Percentiles rank a stretch among this genome's conserved stretches.
phyloP scores from a whole-genome alignment of 495 filamentous ascomycete genomes.

The Aspergillus haitiensis region DNA sequence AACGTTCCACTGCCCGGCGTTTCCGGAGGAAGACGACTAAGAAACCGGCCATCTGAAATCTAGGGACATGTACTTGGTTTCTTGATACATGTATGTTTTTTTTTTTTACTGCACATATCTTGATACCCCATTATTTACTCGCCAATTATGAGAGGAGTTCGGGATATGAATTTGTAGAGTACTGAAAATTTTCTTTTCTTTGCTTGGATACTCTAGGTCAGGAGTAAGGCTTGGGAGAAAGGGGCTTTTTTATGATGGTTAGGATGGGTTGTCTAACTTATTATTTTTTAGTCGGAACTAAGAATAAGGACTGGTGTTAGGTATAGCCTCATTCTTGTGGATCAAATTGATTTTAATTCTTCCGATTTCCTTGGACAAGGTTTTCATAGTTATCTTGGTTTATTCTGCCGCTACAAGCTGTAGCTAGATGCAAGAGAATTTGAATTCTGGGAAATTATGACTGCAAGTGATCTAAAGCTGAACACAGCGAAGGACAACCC shows the following conservation, averaged over 20 bases:
- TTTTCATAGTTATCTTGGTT: neutral
- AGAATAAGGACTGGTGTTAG: neutral
- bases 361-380: neutral
- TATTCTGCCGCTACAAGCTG: too few relatives aligned
- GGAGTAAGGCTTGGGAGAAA: neutral
- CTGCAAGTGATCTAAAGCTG: too few relatives aligned
- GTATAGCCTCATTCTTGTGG: neutral
- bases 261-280: too few relatives aligned
- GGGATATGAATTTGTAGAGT: slow-evolving; percentile 3
- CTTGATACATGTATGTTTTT: slow-evolving; percentile 10
- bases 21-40: slow-evolving; percentile 29
- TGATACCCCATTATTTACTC: slow-evolving; percentile 18
- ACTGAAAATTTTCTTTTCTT: neutral
- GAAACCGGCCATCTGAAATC: slow-evolving; percentile 28
- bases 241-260: too few relatives aligned
- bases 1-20: slow-evolving; percentile 53
- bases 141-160: slow-evolving; percentile 9
- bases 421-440: too few relatives aligned
- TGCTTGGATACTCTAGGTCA: neutral
- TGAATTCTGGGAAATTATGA: too few relatives aligned
- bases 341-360: neutral
- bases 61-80: slow-evolving; percentile 9
- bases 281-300: too few relatives aligned
- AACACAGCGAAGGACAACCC: too few relatives aligned
- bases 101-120: slow-evolving; percentile 7